Evolutionary conservation across 2,329 filamentous ascomycete genomes (phyloP).

Genomic region (Dactylella cylindrospora): DNA sequence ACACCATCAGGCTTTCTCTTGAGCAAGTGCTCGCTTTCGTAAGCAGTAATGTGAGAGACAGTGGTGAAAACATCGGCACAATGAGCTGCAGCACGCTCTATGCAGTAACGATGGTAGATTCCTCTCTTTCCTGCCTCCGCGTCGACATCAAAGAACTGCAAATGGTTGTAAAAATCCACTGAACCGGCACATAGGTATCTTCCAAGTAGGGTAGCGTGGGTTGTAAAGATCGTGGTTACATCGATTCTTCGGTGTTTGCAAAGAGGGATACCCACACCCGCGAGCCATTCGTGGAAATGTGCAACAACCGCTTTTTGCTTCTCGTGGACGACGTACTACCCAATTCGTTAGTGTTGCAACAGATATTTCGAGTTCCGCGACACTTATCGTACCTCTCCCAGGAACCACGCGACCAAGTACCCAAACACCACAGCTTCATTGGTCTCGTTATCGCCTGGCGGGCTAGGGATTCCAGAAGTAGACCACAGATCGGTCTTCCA

Average conservation of each 20-base stretch:
- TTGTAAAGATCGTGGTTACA: slow-evolving; percentile 97
- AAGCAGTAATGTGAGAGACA: slow-evolving; percentile 96
- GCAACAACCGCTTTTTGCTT: slow-evolving; percentile 89
- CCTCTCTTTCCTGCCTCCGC: slow-evolving; percentile 95
- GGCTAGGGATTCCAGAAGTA: slow-evolving; percentile 87
- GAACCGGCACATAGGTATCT: slow-evolving; percentile 96
- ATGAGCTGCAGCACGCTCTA: slow-evolving; percentile 90
- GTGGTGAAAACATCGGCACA: slow-evolving; percentile 96
- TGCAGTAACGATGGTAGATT: slow-evolving; percentile 98
- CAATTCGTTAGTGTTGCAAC: slow-evolving; percentile 46
- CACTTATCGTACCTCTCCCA: slow-evolving; percentile 89
- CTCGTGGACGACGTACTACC: slow-evolving; percentile 87
- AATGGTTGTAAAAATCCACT: slow-evolving; percentile 98
- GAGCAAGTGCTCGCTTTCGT: slow-evolving; percentile 93
- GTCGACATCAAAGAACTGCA: slow-evolving; percentile 95
- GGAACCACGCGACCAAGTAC: slow-evolving; percentile 95
- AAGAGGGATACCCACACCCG: slow-evolving; percentile 87
- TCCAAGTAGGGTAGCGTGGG: slow-evolving; percentile 90
- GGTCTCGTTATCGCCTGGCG: slow-evolving; percentile 86
- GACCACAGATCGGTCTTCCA: slow-evolving; percentile 98
- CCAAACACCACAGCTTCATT: slow-evolving; percentile 98
- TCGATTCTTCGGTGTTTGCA: slow-evolving; percentile 94
- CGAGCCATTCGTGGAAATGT: slow-evolving; percentile 98
- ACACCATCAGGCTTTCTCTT: slow-evolving; percentile 98
- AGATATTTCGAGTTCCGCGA: no score